A percentile compares a stretch with the other conserved stretches of the same genome.
phyloP scores from a whole-genome alignment of 2,329 filamentous ascomycete species.

The Apiospora hydei region DNA sequence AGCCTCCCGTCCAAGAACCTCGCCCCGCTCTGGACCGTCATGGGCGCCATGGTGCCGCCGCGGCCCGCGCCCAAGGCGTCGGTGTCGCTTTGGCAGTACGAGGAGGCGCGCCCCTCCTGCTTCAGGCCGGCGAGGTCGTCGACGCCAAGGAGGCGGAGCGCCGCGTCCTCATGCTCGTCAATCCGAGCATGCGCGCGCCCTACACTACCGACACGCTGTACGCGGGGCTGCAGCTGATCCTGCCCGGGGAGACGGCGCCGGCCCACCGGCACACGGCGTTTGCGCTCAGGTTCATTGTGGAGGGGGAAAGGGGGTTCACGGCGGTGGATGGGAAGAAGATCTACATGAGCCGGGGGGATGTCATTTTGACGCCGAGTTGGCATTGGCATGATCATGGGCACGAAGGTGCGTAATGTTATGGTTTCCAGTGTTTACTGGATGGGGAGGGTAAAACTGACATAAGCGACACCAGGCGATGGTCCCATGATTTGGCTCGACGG shows the following conservation, averaged over 20 bases:
- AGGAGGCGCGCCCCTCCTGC: conserved; percentile 41
- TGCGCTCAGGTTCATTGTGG: conserved; percentile 62
- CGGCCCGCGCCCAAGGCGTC: conserved; percentile 49
- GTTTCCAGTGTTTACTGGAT: neutral
- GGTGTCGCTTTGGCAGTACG: conserved; percentile 45
- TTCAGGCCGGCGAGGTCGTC: conserved; percentile 43
- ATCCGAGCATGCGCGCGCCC: conserved; percentile 44
- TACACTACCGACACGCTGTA: conserved; percentile 64
- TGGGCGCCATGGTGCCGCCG: conserved; percentile 41
- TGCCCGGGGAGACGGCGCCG: conserved; percentile 59
- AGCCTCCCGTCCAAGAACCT: conserved; percentile 15
- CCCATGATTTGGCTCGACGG: conserved; percentile 66
- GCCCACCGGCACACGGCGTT: conserved; percentile 63
- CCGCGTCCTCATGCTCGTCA: conserved; percentile 47
- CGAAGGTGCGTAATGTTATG: conserved; percentile 44
- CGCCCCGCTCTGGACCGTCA: conserved; percentile 24
- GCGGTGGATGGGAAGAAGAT: conserved; percentile 59
- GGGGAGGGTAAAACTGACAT: neutral
- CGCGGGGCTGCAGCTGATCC: conserved; percentile 60
- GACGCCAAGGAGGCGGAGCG: conserved; percentile 46
- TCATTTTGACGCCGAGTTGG: conserved; percentile 63
- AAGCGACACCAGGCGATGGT: conserved; percentile 37
- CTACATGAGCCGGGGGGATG: conserved; percentile 57
- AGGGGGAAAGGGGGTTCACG: conserved; percentile 60
- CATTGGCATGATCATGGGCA: conserved; percentile 65